Percentiles rank a stretch among this genome's conserved stretches.
phyloP scores from a whole-genome alignment of 257 asterid species.

The Scutellaria barbata region DNA sequence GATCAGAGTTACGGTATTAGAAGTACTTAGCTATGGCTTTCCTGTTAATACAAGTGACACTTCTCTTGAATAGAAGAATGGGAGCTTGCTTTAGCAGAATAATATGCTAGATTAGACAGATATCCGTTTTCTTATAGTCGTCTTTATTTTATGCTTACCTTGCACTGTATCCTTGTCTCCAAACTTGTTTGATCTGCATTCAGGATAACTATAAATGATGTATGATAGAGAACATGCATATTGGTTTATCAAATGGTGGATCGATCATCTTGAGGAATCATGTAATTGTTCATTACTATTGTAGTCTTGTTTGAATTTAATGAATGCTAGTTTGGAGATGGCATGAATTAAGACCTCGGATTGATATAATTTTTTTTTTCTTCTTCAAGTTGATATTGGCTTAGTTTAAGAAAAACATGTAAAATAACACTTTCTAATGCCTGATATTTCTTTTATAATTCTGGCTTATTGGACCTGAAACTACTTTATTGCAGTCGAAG shows the following conservation, averaged over 20 bases:
- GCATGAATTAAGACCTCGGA: conserved; percentile 7
- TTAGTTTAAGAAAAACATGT: background rate
- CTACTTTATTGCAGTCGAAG: conserved; percentile 59
- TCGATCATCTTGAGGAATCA: background rate
- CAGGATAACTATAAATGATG: background rate
- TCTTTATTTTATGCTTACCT: conserved; percentile 3
- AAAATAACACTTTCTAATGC: background rate
- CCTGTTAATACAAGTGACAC: background rate
- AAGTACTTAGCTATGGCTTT: background rate
- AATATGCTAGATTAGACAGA: background rate
- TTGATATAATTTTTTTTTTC: conserved; percentile 20
- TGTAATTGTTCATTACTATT: background rate
- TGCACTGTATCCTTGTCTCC: background rate
- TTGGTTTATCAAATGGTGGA: background rate
- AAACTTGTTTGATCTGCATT: conserved; percentile 7
- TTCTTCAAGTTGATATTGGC: background rate
- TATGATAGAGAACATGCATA: background rate
- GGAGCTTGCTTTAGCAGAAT: conserved; percentile 19
- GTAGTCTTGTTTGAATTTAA: background rate
- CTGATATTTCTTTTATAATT: conserved; percentile 19
- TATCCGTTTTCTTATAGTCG: background rate
- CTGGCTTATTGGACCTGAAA: conserved; percentile 18
- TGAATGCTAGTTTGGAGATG: conserved; percentile 16
- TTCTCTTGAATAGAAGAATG: conserved; percentile 1
- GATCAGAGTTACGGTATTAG: background rate